Evolutionary conservation across 2,329 filamentous ascomycete species (phyloP).

Genomic region (Colletotrichum sublineola): DNA sequence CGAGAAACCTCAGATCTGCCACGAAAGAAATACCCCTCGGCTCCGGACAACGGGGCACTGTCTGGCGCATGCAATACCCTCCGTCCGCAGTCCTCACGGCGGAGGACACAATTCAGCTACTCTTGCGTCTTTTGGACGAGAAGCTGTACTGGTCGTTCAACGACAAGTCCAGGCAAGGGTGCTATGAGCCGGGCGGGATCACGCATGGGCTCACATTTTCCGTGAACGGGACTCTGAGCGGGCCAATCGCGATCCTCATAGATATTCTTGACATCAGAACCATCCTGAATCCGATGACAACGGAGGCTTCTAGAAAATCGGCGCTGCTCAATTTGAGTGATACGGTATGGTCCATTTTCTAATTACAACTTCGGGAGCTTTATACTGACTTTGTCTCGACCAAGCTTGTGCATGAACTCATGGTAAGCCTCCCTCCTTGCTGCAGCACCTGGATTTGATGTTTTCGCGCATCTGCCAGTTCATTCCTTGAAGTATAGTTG

Average conservation of each 20-base stretch:
- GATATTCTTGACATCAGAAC: not conserved
- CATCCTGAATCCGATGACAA: not conserved
- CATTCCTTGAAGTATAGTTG: fast-evolving
- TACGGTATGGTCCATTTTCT: not conserved
- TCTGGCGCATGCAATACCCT: slow-evolving; percentile 5
- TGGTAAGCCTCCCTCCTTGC: not conserved
- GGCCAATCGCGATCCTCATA: slow-evolving; percentile 1
- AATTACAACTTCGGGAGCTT: not conserved
- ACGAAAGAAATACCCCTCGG: not conserved
- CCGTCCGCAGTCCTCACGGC: not conserved
- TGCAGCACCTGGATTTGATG: not conserved
- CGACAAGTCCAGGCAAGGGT: not conserved
- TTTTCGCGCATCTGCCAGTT: not conserved
- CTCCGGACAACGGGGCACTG: not conserved
- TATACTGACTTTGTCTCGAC: not conserved
- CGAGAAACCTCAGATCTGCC: not conserved
- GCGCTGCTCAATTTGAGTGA: slow-evolving; percentile 7
- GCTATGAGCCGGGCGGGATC: not conserved
- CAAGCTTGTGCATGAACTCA: slow-evolving; percentile 7
- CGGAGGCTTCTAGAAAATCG: not conserved
- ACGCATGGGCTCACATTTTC: not conserved
- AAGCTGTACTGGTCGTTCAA: slow-evolving; percentile 10
- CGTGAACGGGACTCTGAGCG: not conserved
- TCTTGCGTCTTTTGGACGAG: not conserved
- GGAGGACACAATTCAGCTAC: not conserved